Conservation (phyloP, 768 basidiomycete species). For the Trametopsis cervina region DNA sequence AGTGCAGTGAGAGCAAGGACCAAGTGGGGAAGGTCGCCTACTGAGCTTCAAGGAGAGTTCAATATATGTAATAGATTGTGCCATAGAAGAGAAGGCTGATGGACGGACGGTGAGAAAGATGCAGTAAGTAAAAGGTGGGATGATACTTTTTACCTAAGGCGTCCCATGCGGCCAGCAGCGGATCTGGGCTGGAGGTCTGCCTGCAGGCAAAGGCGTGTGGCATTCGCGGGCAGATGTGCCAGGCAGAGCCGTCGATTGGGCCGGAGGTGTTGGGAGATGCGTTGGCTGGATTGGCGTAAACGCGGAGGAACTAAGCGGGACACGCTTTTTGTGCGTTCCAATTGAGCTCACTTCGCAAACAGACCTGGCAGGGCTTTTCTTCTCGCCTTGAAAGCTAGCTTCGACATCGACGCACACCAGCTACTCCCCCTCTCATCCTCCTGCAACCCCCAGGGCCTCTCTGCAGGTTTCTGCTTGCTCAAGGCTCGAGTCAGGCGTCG, state of each 20-base stretch:
- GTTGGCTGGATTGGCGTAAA: conserved; percentile 18
- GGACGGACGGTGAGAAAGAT: conserved; percentile 11
- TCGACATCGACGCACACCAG: conserved; percentile 18
- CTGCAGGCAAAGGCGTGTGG: conserved; percentile 28
- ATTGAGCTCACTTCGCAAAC: conserved; percentile 17
- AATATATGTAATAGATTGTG: neutral
- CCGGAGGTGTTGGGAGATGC: conserved; percentile 19
- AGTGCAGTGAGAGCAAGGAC: neutral
- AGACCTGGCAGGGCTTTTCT: conserved; percentile 16
- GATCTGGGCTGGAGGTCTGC: conserved; percentile 19
- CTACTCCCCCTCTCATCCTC: conserved; percentile 12
- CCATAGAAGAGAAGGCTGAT: conserved; percentile 8
- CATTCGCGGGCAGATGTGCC: conserved; percentile 16
- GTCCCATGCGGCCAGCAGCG: conserved; percentile 16
- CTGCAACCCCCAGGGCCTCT: conserved; percentile 7
- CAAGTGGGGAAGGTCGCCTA: neutral
- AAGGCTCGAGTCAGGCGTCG: conserved; percentile 3
- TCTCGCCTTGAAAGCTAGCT: conserved; percentile 22
- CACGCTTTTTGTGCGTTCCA: conserved; percentile 23
- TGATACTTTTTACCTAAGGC: conserved; percentile 25
- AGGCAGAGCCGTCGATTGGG: conserved; percentile 7
- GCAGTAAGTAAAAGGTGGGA: conserved; percentile 1
- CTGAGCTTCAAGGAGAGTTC: neutral
- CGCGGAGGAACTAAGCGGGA: conserved; percentile 20
- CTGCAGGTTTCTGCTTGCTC: conserved; percentile 1